Evolutionary conservation across 1,284 basidiomycete species (phyloP), one percentile per base, ranked within the genome.

Genomic region (Naganishia liquefaciens): DNA sequence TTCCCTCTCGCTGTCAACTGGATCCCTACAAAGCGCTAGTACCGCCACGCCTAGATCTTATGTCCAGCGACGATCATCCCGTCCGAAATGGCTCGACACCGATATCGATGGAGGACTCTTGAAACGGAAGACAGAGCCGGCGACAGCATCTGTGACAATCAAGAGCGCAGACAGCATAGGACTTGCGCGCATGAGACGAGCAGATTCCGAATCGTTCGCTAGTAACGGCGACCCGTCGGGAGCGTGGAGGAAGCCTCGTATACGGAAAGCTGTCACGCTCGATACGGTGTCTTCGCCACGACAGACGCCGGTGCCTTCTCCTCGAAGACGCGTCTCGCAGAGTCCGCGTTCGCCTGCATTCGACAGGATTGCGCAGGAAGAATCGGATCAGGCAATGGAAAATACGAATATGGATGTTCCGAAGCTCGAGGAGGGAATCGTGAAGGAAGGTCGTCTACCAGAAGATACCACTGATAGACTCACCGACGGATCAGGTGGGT

Each of bases 1-100:
- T 25, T 50, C 30, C 13, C 46, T 39, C 1, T 60, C 57, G 13
- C 46, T 46, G 2, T 60, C 57, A 10, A 51, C 57, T 4, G 40
- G 17, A 7, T 60, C 57, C 6, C 25, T 49, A 9, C 57, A 40
- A 21, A 50, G 33, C 28, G 33, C 57, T 27, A 50, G 30, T 25
- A 50, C 57, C 17, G 46, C 47, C 21, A 49, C 46, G 27, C 28
- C 44, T 19, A 37, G 57, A 50, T 49, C 57, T 11, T 46, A 46
- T 17, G 50, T 27, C 4, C 46, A 37, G 21, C 57, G 57, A 11
- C 39, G 46, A 11, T 33, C 40, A 23, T 60, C 57, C 4, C 46
- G 57, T 0, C 57, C 57, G 46, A 60, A 60, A 60, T 60, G 57
- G 57, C 57, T 60, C 33, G 57, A 60, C 23, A 46, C 50, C 21